These are phyloP conservation scores for Populus deltoides DNA, from an alignment of 345 rosid species.

Conservation along the genomic window DNA sequence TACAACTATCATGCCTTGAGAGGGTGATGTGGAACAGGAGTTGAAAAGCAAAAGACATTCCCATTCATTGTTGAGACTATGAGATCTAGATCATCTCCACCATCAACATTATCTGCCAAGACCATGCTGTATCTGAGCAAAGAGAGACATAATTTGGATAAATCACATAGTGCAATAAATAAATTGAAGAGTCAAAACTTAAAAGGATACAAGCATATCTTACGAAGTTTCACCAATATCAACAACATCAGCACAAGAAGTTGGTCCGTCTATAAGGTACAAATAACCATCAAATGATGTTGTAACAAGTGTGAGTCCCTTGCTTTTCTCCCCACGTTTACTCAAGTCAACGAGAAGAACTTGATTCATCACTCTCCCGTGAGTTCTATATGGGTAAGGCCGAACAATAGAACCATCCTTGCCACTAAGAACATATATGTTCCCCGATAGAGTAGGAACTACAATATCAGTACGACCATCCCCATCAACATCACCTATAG, in stretches of 20 bases:
- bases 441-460: conserved; percentile 88
- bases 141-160: conserved; percentile 14
- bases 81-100: conserved; percentile 99
- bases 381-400: conserved; percentile 96
- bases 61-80: conserved; percentile 97
- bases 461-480: conserved; percentile 96
- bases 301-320: conserved; percentile 86
- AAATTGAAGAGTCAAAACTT: conserved; percentile 6
- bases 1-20: conserved; percentile 63
- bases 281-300: conserved; percentile 96
- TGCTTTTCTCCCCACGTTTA: conserved; percentile 70
- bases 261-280: conserved; percentile 96
- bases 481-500: conserved; percentile 94
- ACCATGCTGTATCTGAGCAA: conserved; percentile 87
- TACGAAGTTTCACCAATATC: conserved; percentile 99
- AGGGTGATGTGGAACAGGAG: conserved; percentile 93
- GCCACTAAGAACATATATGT: conserved; percentile 87
- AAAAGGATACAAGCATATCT: conserved; percentile 25
- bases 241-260: conserved; percentile 94
- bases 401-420: conserved; percentile 84
- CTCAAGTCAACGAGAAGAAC: conserved; percentile 89
- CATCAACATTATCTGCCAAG: conserved; percentile 96
- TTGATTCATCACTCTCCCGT: conserved; percentile 98
- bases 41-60: conserved; percentile 97
- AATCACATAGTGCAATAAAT: conserved; percentile 6